These are phyloP conservation scores for Clavulina sp. DNA, from an alignment of 768 basidiomycete genomes.

Conservation along the genomic window DNA sequence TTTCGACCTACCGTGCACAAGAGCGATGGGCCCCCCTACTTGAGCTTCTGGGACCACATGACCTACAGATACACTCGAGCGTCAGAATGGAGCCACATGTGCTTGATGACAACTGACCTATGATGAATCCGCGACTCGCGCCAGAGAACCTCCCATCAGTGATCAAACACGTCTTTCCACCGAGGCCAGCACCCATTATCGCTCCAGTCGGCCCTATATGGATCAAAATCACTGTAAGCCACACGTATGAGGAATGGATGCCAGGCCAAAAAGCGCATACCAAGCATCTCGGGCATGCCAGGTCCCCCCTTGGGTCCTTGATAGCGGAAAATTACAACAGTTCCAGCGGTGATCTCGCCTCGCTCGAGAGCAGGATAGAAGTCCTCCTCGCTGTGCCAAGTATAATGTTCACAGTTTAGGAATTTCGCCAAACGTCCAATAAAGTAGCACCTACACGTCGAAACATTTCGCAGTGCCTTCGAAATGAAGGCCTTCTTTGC, in stretches of 20 bases:
- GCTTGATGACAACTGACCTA: conserved; percentile 21
- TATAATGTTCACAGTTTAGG: conserved; percentile 2
- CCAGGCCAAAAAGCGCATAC: neutral
- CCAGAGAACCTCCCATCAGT: conserved; percentile 86
- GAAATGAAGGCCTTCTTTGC: conserved; percentile 75
- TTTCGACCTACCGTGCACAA: conserved; percentile 25
- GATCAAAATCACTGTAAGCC: no score
- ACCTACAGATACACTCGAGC: conserved; percentile 21
- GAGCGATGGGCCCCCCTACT: conserved; percentile 72
- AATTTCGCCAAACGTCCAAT: neutral
- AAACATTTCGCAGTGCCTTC: conserved; percentile 71
- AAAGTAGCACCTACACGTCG: conserved; percentile 31
- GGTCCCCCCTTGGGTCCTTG: conserved; percentile 85
- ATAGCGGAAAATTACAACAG: conserved; percentile 67
- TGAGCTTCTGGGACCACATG: conserved; percentile 50
- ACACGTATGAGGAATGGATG: neutral
- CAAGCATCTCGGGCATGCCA: conserved; percentile 65
- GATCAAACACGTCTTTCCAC: conserved; percentile 59
- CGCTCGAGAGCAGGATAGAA: conserved; percentile 60
- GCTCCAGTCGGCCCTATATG: conserved; percentile 64
- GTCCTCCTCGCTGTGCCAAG: conserved; percentile 33
- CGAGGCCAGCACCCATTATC: conserved; percentile 68
- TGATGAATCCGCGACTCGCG: conserved; percentile 51
- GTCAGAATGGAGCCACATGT: neutral
- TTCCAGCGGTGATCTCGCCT: conserved; percentile 60